phyloP scores from a whole-genome alignment of 2,329 filamentous ascomycete genomes.

The Fusarium neocosmosporiellum region DNA sequence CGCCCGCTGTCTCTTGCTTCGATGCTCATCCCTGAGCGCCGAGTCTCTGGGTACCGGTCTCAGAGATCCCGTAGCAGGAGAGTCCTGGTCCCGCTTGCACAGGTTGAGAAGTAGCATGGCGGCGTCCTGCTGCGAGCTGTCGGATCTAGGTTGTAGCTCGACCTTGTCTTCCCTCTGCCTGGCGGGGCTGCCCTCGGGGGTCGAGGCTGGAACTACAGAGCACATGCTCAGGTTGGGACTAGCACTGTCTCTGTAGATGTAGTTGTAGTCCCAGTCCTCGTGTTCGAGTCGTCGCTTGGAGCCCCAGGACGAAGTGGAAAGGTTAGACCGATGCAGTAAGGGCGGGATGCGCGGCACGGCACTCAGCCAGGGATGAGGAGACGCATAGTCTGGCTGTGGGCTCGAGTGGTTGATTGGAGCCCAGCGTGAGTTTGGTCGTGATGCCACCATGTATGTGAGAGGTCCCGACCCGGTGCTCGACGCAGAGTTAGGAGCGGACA shows the following conservation, averaged over 20 bases:
- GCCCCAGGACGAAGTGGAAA: conserved; percentile 24
- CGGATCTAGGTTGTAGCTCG: conserved; percentile 1
- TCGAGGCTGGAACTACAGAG: conserved; percentile 19
- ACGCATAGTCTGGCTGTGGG: conserved; percentile 32
- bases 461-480: conserved; percentile 44
- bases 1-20: conserved; percentile 38
- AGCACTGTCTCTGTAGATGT: conserved; percentile 28
- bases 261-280: conserved; percentile 28
- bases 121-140: conserved; percentile 33
- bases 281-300: conserved; percentile 39
- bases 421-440: conserved; percentile 40
- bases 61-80: neutral
- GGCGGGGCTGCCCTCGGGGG: conserved; percentile 33
- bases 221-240: conserved; percentile 35
- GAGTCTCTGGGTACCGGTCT: neutral
- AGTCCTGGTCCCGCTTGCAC: conserved; percentile 19
- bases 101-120: conserved; percentile 40
- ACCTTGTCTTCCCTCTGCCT: conserved; percentile 3
- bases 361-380: conserved; percentile 34
- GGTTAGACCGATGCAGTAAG: conserved; percentile 15
- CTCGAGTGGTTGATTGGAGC: conserved; percentile 20
- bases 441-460: conserved; percentile 41
- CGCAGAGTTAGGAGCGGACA: conserved; percentile 42
- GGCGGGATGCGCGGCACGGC: conserved; percentile 34
- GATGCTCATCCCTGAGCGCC: conserved; percentile 20